A percentile compares a stretch with the other conserved stretches of the same genome.
These are phyloP conservation scores for Lindgomyces ingoldianus DNA, from an alignment of 495 filamentous ascomycete species.

Conservation along the genomic window DNA sequence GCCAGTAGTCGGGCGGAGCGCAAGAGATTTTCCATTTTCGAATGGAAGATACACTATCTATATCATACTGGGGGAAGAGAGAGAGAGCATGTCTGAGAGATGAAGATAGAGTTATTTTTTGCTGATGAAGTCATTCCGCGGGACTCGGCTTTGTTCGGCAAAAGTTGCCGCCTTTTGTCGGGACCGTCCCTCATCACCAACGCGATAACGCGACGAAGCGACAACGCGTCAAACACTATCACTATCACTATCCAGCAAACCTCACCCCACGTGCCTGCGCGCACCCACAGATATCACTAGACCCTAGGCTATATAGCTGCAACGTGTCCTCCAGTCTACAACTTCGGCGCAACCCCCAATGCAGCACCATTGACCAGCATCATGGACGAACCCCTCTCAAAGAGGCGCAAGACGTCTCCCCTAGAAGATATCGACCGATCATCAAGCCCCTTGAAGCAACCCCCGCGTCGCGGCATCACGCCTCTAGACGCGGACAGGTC, in stretches of 20 bases:
- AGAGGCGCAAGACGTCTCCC: constrained; percentile 30
- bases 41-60: neutral
- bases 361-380: neutral
- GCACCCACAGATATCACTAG: no score
- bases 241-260: neutral
- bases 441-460: constrained; percentile 23
- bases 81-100: neutral
- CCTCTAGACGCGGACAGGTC: neutral
- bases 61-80: neutral
- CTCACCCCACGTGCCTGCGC: neutral
- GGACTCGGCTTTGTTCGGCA: constrained; percentile 6
- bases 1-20: constrained; percentile 9
- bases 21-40: constrained; percentile 12
- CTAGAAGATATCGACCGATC: constrained; percentile 7
- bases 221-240: constrained; percentile 14
- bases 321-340: no score
- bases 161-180: constrained; percentile 1
- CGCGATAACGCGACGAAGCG: constrained; percentile 3
- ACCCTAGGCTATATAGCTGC: no score
- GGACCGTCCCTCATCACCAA: neutral
- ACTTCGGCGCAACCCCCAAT: neutral
- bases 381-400: constrained; percentile 31
- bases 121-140: constrained; percentile 34
- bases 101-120: neutral
- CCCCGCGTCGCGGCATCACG: constrained; percentile 26